A percentile compares a stretch with the other conserved stretches of the same genome.
Evolutionary conservation across 2,329 filamentous ascomycete species (phyloP).

Genomic region (Pseudocercospora fijiensis): DNA sequence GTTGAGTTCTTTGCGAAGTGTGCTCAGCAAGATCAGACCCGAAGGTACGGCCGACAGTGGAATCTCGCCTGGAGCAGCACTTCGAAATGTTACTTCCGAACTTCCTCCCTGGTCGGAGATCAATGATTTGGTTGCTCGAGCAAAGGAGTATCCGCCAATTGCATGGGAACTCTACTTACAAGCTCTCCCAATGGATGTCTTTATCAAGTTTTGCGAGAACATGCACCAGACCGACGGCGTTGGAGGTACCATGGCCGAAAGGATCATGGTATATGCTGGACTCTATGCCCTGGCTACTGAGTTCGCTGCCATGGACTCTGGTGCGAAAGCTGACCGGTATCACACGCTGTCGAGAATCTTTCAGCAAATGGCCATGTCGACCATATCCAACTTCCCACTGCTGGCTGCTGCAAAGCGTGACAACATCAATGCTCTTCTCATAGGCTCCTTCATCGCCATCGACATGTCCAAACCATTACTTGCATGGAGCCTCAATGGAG

Average conservation of each 20-base stretch:
- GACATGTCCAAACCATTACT: slow-evolving; percentile 7
- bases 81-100: neutral
- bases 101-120: slow-evolving; percentile 3
- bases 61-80: neutral
- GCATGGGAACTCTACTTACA: slow-evolving; percentile 10
- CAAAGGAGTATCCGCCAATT: slow-evolving; percentile 1
- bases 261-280: slow-evolving; percentile 8
- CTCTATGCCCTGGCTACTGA: neutral
- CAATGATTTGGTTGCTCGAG: slow-evolving; percentile 5
- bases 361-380: neutral
- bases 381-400: slow-evolving; percentile 4
- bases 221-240: neutral
- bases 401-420: slow-evolving; percentile 6
- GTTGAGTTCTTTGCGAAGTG: neutral
- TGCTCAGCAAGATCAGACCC: slow-evolving; percentile 1
- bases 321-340: neutral
- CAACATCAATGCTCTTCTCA: slow-evolving; percentile 4
- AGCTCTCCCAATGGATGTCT: neutral
- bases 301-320: slow-evolving; percentile 1
- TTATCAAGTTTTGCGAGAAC: slow-evolving; percentile 6
- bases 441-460: slow-evolving; percentile 4
- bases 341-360: neutral
- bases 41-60: slow-evolving; percentile 1
- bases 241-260: neutral
- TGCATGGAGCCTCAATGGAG: slow-evolving; percentile 3